These are phyloP conservation scores for Solanum chiquidenum DNA, from an alignment of 257 asterid species.

Conservation along the genomic window DNA sequence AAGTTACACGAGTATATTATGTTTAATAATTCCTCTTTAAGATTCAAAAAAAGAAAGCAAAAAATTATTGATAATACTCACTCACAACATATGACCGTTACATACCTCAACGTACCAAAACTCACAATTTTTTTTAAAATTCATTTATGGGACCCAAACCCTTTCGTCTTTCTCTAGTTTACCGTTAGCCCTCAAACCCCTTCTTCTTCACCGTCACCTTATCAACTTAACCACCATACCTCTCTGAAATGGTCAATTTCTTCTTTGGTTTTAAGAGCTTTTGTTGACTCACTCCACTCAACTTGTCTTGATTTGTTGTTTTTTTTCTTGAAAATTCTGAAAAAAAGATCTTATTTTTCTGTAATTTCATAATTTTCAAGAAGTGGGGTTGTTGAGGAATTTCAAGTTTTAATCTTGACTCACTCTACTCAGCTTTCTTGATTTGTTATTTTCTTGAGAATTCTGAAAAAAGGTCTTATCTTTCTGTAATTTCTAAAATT, in stretches of 20 bases:
- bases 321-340: background rate
- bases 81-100: slow-evolving; percentile 19
- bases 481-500: background rate
- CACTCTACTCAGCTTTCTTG: no score
- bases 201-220: background rate
- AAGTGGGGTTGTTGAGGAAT: background rate
- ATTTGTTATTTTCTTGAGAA: background rate
- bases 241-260: background rate
- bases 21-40: background rate
- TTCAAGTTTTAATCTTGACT: background rate
- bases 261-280: background rate
- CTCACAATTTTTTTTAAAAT: background rate
- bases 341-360: background rate
- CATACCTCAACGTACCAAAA: slow-evolving; percentile 12
- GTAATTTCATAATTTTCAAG: background rate
- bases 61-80: background rate
- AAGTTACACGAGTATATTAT: background rate
- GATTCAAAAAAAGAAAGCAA: background rate
- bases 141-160: background rate
- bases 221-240: background rate
- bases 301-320: background rate
- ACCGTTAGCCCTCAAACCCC: slow-evolving; percentile 2
- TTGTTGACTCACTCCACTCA: background rate
- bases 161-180: background rate
- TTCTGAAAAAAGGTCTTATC: background rate